These are phyloP conservation scores for Chenopodium suecicum DNA, from an alignment of 148 eudicot species.

Conservation along the genomic window DNA sequence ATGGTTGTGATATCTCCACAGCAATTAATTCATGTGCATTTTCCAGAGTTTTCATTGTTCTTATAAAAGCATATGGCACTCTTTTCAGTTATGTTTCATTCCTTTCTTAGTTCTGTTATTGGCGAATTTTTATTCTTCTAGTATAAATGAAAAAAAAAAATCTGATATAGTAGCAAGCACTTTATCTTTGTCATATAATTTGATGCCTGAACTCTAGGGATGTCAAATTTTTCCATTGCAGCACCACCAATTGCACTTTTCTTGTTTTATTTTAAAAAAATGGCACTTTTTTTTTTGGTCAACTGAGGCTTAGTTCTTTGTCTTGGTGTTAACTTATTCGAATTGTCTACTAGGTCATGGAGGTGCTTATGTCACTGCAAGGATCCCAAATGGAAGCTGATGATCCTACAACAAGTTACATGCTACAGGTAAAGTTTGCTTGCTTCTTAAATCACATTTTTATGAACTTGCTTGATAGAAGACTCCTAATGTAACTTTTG, in stretches of 20 bases:
- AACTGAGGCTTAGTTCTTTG: neutral
- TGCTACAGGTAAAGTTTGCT: slow-evolving; percentile 69
- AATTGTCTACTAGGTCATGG: slow-evolving; percentile 74
- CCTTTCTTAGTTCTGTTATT: neutral
- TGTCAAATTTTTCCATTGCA: neutral
- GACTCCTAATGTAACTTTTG: slow-evolving; percentile 8
- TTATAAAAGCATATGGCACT: neutral
- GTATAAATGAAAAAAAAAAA: too few relatives aligned
- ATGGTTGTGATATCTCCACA: neutral
- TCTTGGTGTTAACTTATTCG: neutral
- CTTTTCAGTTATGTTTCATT: neutral
- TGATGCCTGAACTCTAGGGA: too few relatives aligned
- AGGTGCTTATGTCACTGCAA: slow-evolving; percentile 94
- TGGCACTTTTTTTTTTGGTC: neutral
- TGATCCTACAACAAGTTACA: slow-evolving; percentile 94
- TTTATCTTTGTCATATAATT: too few relatives aligned
- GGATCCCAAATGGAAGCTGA: slow-evolving; percentile 96
- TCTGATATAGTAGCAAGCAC: neutral
- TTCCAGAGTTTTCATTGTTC: neutral
- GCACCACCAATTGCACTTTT: neutral
- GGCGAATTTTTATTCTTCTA: too few relatives aligned
- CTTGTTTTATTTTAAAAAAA: neutral
- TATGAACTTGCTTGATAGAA: neutral
- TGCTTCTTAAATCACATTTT: neutral
- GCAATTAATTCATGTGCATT: neutral